Percentiles rank a stretch among this genome's conserved stretches.
phyloP scores from a whole-genome alignment of 106 monocot genomes.

The Dendrobium nobile region DNA sequence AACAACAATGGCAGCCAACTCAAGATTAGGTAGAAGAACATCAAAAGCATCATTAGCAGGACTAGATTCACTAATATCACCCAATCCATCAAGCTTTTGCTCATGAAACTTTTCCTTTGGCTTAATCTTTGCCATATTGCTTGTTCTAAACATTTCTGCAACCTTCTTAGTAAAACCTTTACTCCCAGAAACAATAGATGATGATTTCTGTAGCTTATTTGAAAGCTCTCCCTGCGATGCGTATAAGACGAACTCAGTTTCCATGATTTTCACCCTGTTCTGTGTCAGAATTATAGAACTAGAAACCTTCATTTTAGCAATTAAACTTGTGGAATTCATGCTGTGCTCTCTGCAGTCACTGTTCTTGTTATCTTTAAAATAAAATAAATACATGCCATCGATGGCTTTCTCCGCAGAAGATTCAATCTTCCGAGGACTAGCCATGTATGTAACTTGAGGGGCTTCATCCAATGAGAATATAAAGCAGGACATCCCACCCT shows the following conservation, averaged over 20 bases:
- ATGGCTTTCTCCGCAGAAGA: constrained; percentile 22
- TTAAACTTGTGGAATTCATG: constrained; percentile 12
- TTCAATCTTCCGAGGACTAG: constrained; percentile 35
- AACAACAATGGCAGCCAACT: constrained; percentile 62
- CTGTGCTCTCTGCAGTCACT: background rate
- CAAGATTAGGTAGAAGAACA: constrained; percentile 32
- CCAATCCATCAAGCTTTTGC: constrained; percentile 10
- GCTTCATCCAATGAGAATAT: constrained; percentile 31
- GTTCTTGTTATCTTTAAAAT: constrained; percentile 11
- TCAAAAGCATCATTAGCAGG: constrained; percentile 3
- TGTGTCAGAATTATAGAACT: constrained; percentile 41
- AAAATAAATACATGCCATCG: constrained; percentile 61
- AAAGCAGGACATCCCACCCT: constrained; percentile 37
- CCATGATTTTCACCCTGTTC: constrained; percentile 20
- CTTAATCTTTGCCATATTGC: constrained; percentile 22
- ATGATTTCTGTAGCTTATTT: constrained; percentile 24
- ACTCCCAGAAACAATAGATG: constrained; percentile 14
- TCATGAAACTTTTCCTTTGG: constrained; percentile 10
- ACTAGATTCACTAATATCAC: constrained; percentile 14
- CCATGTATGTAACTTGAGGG: constrained; percentile 18
- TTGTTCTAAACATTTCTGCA: constrained; percentile 27
- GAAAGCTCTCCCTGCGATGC: constrained; percentile 18
- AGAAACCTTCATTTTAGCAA: constrained; percentile 78
- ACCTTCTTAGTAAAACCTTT: constrained; percentile 42
- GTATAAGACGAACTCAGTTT: constrained; percentile 76